Evolutionary conservation across 2,329 filamentous ascomycete species (phyloP).

Genomic region (Hymenoscyphus linearis): DNA sequence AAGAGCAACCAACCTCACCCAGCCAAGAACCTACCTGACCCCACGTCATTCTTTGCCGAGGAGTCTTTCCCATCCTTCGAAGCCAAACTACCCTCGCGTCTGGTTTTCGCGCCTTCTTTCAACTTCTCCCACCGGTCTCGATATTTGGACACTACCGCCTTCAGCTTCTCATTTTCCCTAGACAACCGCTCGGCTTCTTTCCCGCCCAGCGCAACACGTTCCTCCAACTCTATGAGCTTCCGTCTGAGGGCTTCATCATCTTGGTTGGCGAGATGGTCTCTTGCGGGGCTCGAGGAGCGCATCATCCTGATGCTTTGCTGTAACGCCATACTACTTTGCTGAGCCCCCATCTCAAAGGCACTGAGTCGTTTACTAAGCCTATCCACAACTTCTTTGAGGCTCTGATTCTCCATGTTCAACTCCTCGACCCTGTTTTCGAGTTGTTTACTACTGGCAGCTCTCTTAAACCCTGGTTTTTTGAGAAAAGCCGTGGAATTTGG

Average conservation of each 20-base stretch:
- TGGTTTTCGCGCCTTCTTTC: constrained; percentile 55
- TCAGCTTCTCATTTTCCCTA: constrained; percentile 56
- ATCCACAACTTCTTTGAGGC: constrained; percentile 78
- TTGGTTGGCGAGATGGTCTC: constrained; percentile 15
- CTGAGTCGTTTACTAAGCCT: constrained; percentile 83
- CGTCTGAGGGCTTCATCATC: constrained; percentile 41
- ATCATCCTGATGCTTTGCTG: constrained; percentile 73
- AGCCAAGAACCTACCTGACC: constrained; percentile 1
- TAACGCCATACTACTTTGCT: constrained; percentile 78
- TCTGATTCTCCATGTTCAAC: constrained; percentile 80
- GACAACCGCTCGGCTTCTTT: constrained; percentile 60
- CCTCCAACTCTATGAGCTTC: constrained; percentile 61
- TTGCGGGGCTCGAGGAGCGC: constrained; percentile 49
- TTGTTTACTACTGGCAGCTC: constrained; percentile 37
- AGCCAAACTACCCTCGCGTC: constrained; percentile 26
- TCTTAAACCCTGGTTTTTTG: constrained; percentile 35
- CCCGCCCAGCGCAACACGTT: constrained; percentile 52
- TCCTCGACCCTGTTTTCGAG: constrained; percentile 75
- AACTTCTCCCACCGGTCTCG: constrained; percentile 63
- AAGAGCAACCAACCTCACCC: not conserved
- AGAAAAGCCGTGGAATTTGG: constrained; percentile 38
- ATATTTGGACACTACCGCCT: constrained; percentile 49
- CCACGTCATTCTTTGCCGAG: constrained; percentile 11
- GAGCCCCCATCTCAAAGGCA: constrained; percentile 87
- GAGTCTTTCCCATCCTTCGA: constrained; percentile 14